These are phyloP conservation scores for Septoria linicola DNA, from an alignment of 2,329 filamentous ascomycete species.

Conservation along the genomic window DNA sequence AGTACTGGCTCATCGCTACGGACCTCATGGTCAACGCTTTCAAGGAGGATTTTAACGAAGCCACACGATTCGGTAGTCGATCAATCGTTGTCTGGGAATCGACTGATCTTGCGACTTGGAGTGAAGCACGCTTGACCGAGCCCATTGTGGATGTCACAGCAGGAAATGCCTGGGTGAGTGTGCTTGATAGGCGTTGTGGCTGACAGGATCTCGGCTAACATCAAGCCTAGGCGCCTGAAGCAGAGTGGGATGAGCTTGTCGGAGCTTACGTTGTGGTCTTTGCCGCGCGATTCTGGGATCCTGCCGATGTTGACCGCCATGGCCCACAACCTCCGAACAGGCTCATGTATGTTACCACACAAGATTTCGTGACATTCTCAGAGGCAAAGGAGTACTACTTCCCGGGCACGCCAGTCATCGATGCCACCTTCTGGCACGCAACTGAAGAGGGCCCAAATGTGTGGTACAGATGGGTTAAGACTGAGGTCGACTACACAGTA, in stretches of 20 bases:
- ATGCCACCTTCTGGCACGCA: conserved; percentile 21
- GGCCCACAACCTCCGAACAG: conserved; percentile 21
- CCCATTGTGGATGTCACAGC: conserved; percentile 17
- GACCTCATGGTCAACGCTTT: conserved; percentile 29
- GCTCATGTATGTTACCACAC: conserved; percentile 24
- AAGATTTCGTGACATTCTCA: conserved; percentile 23
- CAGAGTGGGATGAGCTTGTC: conserved; percentile 18
- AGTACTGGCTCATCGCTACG: conserved; percentile 25
- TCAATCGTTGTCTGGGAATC: conserved; percentile 25
- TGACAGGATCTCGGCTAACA: not conserved
- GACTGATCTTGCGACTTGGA: conserved; percentile 18
- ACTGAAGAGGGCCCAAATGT: conserved; percentile 18
- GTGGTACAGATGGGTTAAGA: conserved; percentile 26
- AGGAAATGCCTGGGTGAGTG: conserved; percentile 19
- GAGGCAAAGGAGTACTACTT: conserved; percentile 22
- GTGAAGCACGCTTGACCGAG: conserved; percentile 10
- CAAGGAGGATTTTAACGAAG: conserved; percentile 28
- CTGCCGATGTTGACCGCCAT: conserved; percentile 12
- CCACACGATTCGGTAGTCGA: conserved; percentile 28
- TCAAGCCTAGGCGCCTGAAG: conserved; percentile 17
- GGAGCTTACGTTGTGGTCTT: conserved; percentile 20
- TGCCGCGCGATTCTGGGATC: conserved; percentile 20
- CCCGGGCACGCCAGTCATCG: conserved; percentile 24
- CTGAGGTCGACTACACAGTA: conserved; percentile 17
- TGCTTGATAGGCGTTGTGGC: not conserved